Base-by-base conservation (phyloP, 2,329 filamentous ascomycete genomes). In the Atkinsonella hypoxylon region DNA sequence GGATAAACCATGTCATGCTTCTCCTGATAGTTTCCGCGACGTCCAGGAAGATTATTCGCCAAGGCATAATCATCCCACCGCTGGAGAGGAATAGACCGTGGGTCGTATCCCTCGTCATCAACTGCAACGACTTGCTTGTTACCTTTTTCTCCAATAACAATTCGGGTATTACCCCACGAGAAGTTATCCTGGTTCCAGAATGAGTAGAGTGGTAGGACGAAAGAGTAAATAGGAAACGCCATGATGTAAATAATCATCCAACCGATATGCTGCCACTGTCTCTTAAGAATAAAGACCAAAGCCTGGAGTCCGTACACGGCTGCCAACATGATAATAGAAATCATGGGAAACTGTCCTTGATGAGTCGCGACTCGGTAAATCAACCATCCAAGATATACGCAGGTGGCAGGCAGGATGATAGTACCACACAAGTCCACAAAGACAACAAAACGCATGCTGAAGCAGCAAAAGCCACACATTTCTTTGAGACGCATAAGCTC, bases 181-280 rank as follows among this genome's bases (percentile, higher is more conserved):
- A 98, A 98, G 71, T 98, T 91, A 69, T 98, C 93, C 68, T 96
- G 90, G 70, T 96, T 95, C 93, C 93, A 98, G 83, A 98, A 98
- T 0, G 91, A 95, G 73, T 97, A 98, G 56, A 98, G 72, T 0
- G 93, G 93, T 12, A 98, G 78, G 55, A 94, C 65, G 61, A 98
- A 87, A 4, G 85, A 93, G 73, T 91, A 96, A 59, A 98, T 86
- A 0, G 93, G 93, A 73, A 87, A 96, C 2, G 93, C 93, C n/a
- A 94, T 59, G 55, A 98, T 78, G 70, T 98, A 98, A 64, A 98
- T 97, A 57, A 98, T 85, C 90, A 98, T 97, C 93, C 93, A 98
- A 58, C 93, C 93, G 54, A 98, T 81, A 64, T 97, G 91, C 66
- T 98, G 90, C 93, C 93, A 98, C 69, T 97, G 89, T 48, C 93